Percentiles rank a stretch among this genome's conserved stretches.
Conservation (phyloP, 371 early-diverging fungal species). For the Mucor racemosus region DNA sequence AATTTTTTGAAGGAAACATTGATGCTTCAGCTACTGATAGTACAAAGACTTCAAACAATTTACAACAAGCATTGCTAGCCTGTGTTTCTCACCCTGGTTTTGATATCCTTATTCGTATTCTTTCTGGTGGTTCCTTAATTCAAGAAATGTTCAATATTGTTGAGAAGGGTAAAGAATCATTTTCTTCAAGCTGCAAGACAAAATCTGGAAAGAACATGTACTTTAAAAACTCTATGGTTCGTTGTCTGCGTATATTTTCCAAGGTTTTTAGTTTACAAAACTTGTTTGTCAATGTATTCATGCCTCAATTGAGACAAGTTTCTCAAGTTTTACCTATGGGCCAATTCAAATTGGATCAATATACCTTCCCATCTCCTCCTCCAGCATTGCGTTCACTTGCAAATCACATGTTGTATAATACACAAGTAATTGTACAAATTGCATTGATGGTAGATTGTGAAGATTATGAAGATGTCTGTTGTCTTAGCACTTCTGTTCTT, state of each 20-base stretch:
- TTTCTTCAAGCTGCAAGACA: neutral
- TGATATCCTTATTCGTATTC: constrained; percentile 72
- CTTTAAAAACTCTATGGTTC: constrained; percentile 42
- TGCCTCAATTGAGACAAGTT: constrained; percentile 54
- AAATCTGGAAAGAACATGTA: constrained; percentile 9
- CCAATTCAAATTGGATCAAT: constrained; percentile 24
- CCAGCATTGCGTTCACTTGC: constrained; percentile 71
- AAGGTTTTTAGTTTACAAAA: constrained; percentile 69
- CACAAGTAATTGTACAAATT: constrained; percentile 70
- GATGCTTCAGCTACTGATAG: neutral
- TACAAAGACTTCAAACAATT: neutral
- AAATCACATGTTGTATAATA: constrained; percentile 71
- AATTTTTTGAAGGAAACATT: neutral
- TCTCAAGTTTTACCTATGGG: constrained; percentile 20
- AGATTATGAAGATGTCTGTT: constrained; percentile 65
- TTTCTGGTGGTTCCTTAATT: constrained; percentile 74
- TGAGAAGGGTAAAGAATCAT: constrained; percentile 36
- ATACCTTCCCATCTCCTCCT: constrained; percentile 28
- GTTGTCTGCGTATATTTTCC: constrained; percentile 68
- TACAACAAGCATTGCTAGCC: constrained; percentile 1
- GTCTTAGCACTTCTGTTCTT: constrained; percentile 70
- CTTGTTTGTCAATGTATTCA: constrained; percentile 66
- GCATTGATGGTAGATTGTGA: constrained; percentile 65
- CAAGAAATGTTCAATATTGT: constrained; percentile 67
- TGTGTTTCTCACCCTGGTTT: constrained; percentile 79